Base-by-base conservation (phyloP, 106 monocot genomes). In the Dendrobium chrysotoxum region DNA sequence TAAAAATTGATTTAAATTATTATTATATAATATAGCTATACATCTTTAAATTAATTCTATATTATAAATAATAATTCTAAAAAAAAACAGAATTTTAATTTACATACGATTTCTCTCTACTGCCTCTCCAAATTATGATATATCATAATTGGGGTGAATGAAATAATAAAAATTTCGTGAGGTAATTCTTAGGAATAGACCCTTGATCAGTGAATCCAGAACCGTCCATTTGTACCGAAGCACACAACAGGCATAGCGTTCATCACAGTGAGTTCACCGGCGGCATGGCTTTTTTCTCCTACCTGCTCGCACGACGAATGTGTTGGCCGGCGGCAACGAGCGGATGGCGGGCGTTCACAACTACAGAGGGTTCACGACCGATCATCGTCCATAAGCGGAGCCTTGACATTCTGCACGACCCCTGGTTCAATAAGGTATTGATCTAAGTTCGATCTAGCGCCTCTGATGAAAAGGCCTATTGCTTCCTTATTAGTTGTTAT, bases 341-440 rank as follows among this genome's bases (percentile, higher is more conserved):
- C 46, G 42, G 41, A 41, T 45, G 78, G 55, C 80, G 95, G 40
- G 47, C 75, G 45, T 96, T 85, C 85, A 73, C 88, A 71, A 91
- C 93, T 45, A 55, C 78, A 42, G 96, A 93, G 87, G 90, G 85
- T 5, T 92, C 93, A n/a, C 87, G 96, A 28, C 96, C 96, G 25
- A 81, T 85, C 67, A 89, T 96, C 71, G 79, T 96, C 61, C 89
- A 92, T 66, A 96, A 96, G 83, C 87, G 93, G 66, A 92, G 96
- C 83, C 44, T 93, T 85, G 96, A 96, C 82, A 96, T 96, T 78
- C 93, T 96, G 75, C 93, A 96, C 77, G 92, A 96, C 79, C 96
- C 96, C 26, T 93, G 93, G 96, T 96, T 92, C 86, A 96, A 96
- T 83, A 92, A 93, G 92, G 96, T 93, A 26, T 9, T 17, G n/a